A percentile compares a stretch with the other conserved stretches of the same genome.
These are phyloP conservation scores for Gloeophyllum trabeum DNA, from an alignment of 768 basidiomycete species.

Conservation along the genomic window DNA sequence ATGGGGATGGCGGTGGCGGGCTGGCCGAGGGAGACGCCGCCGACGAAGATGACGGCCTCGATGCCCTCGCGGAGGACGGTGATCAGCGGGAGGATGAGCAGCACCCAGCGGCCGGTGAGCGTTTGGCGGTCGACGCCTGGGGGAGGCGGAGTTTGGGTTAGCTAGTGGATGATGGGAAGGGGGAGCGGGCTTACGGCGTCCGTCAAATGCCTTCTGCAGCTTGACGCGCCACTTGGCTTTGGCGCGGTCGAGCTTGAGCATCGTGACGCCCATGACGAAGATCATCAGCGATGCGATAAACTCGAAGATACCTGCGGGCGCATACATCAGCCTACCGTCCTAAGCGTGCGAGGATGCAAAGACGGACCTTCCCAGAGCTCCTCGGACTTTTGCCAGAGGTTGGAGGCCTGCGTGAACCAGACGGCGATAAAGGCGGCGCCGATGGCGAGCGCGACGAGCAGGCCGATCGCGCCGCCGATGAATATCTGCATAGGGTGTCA, in stretches of 20 bases:
- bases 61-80: constrained; percentile 92
- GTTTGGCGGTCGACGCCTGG: constrained; percentile 35
- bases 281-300: constrained; percentile 72
- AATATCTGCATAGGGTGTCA: constrained; percentile 42
- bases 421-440: constrained; percentile 90
- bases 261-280: constrained; percentile 86
- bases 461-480: constrained; percentile 59
- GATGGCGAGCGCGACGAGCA: constrained; percentile 71
- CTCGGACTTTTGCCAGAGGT: constrained; percentile 82
- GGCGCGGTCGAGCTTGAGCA: constrained; percentile 92
- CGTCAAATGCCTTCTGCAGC: constrained; percentile 67
- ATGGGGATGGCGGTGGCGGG: constrained; percentile 82
- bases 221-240: constrained; percentile 93
- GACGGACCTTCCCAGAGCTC: constrained; percentile 83
- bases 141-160: background rate
- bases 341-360: constrained; percentile 6
- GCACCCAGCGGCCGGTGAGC: constrained; percentile 65
- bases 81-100: constrained; percentile 84
- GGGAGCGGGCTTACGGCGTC: constrained; percentile 29
- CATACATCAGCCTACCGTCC: background rate
- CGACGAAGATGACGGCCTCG: constrained; percentile 90
- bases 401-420: constrained; percentile 84
- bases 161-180: background rate
- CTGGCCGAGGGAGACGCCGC: constrained; percentile 82
- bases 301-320: constrained; percentile 46